Evolutionary conservation across 768 basidiomycete genomes (phyloP), one percentile per base, ranked within the genome.

Genomic region (Calvatia gigantea): DNA sequence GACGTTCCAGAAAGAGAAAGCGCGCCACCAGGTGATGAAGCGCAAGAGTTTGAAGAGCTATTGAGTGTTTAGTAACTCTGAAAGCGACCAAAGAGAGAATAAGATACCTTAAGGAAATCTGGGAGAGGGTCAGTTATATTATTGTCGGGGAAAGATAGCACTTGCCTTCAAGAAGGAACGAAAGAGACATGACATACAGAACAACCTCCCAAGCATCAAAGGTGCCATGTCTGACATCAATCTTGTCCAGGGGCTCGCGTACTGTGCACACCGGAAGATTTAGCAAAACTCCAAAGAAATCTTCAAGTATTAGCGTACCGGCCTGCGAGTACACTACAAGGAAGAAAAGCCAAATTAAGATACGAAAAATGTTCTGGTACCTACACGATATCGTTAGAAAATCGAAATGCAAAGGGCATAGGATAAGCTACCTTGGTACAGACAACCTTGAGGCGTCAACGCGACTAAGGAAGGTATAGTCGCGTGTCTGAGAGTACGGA

Each of bases 291-390:
- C 17, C 25, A 15, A 45, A 9, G 6, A 15, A 21, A n/a, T 29
- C 6, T 29, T 9, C 23, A 35, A 23, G 4, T 43, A 28, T 14
- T 14, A 12, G 63, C 78, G 54, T 39, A 89, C 90, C 91, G 45
- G 91, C 90, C 73, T 88, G 88, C 2, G 91, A 93, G 66, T 94
- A 95, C 2, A 84, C 81, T 17, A 80, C 74, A 31, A 96, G 78
- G 70, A 93, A 89, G 62, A 88, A 75, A 21, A 91, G 64, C 91
- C 89, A 94, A 31, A 92, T 75, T 5, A 77, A 51, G 50, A 93
- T 84, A 42, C 91, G 84, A 65, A 94, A 86, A 48, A 85, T 76
- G 61, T 92, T 94, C 67, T 95, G 94, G 67, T 95, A 95, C 51
- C 91, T 87, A 49, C 7, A 21, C 4, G 50, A 17, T 46, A 14